Percentiles rank a stretch among this genome's conserved stretches.
Evolutionary conservation across 1,284 basidiomycete genomes (phyloP).

Genomic region (Heterobasidion annosum): DNA sequence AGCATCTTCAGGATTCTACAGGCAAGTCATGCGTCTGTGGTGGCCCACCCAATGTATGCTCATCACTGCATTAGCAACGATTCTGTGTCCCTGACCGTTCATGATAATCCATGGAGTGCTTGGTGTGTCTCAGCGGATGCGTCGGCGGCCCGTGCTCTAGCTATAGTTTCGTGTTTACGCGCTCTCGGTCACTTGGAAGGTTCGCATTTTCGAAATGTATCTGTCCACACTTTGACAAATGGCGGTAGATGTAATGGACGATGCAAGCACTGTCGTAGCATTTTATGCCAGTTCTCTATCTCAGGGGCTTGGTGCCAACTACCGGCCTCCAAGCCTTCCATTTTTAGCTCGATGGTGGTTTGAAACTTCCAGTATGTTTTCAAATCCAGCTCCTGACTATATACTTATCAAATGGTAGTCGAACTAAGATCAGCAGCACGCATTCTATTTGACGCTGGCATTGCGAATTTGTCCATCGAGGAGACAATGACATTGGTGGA

Average conservation of each 20-base stretch:
- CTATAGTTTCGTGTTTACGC: slow-evolving; percentile 60
- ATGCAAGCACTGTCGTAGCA: slow-evolving; percentile 61
- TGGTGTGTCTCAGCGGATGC: slow-evolving; percentile 68
- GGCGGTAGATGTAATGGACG: slow-evolving; percentile 49
- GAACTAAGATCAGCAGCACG: slow-evolving; percentile 73
- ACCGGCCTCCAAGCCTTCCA: slow-evolving; percentile 59
- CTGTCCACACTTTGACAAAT: not conserved
- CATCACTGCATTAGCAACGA: slow-evolving; percentile 18
- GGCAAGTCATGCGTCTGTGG: slow-evolving; percentile 24
- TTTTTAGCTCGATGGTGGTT: slow-evolving; percentile 73
- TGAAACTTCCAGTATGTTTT: slow-evolving; percentile 51
- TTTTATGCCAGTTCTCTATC: slow-evolving; percentile 72
- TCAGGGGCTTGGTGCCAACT: slow-evolving; percentile 45
- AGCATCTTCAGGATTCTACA: slow-evolving; percentile 37
- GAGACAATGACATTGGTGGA: slow-evolving; percentile 55
- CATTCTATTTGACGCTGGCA: slow-evolving; percentile 65
- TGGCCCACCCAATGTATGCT: not conserved
- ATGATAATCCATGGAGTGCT: slow-evolving; percentile 25
- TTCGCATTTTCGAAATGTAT: slow-evolving; percentile 17
- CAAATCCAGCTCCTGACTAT: not conserved
- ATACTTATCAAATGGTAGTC: slow-evolving; percentile 24
- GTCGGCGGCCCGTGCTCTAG: slow-evolving; percentile 63
- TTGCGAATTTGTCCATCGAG: slow-evolving; percentile 58
- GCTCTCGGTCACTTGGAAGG: slow-evolving; percentile 68
- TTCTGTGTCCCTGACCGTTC: slow-evolving; percentile 34